These are phyloP conservation scores for Excoecaria cochinchinensis DNA, from an alignment of 345 rosid species.

Conservation along the genomic window DNA sequence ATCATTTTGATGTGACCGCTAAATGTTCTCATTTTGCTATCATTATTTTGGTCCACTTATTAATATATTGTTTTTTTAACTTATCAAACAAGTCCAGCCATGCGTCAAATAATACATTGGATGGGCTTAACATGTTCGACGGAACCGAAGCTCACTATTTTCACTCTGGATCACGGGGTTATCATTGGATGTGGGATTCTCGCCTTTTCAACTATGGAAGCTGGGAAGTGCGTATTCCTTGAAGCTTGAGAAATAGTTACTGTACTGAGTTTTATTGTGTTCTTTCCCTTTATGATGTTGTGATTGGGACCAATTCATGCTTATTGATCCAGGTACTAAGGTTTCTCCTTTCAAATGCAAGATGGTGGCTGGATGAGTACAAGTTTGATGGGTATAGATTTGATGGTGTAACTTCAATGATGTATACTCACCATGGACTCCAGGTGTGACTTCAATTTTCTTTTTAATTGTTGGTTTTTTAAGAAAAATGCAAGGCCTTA, in stretches of 20 bases:
- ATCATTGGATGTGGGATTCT: constrained; percentile 99
- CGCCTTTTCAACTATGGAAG: constrained; percentile 96
- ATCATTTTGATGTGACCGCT: neutral
- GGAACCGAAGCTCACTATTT: constrained; percentile 92
- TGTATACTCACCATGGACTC: constrained; percentile 96
- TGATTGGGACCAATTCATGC: constrained; percentile 13
- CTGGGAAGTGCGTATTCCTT: constrained; percentile 76
- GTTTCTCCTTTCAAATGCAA: constrained; percentile 88
- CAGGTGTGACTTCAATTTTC: constrained; percentile 41
- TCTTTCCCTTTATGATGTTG: constrained; percentile 19
- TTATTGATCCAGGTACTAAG: constrained; percentile 60
- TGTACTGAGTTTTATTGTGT: constrained; percentile 7
- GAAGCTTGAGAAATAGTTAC: constrained; percentile 8
- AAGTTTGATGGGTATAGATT: constrained; percentile 95
- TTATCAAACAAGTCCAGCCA: constrained; percentile 51
- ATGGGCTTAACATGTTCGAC: constrained; percentile 95
- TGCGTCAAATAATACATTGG: constrained; percentile 85
- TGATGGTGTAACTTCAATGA: constrained; percentile 99
- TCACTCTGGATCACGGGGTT: constrained; percentile 81
- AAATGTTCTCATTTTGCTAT: neutral
- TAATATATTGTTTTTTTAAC: constrained; percentile 15
- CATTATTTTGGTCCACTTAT: neutral
- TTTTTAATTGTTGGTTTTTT: neutral
- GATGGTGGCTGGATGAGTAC: constrained; percentile 99
- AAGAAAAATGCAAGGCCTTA: neutral